Conservation (phyloP, 2,329 filamentous ascomycete genomes). For the Aspergillus sp. region DNA sequence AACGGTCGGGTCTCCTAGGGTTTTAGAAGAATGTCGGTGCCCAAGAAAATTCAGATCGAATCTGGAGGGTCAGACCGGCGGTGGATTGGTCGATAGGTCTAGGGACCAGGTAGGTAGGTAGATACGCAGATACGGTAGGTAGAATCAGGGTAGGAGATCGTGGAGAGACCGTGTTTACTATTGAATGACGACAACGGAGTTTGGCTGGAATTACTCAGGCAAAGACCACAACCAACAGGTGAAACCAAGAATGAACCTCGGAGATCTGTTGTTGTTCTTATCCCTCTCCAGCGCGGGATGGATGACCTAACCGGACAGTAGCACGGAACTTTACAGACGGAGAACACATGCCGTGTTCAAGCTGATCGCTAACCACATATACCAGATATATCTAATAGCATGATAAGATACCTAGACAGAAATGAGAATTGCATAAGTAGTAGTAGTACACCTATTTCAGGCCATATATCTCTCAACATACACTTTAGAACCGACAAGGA, state of each 20-base stretch:
- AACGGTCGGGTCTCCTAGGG: neutral
- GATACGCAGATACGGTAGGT: too few relatives aligned
- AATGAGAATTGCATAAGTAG: too few relatives aligned
- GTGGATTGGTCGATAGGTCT: neutral
- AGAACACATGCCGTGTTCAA: neutral
- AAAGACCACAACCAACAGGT: neutral
- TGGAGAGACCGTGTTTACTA: neutral
- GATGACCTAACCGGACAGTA: neutral
- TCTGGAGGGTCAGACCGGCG: conserved; percentile 6
- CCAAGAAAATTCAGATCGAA: conserved; percentile 10
- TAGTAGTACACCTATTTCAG: too few relatives aligned
- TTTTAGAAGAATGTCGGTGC: conserved; percentile 12
- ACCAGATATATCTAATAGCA: too few relatives aligned
- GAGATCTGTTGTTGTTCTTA: neutral
- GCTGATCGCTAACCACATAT: too few relatives aligned
- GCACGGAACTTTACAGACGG: neutral
- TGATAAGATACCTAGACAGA: too few relatives aligned
- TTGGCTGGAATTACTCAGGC: too few relatives aligned
- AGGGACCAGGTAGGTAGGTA: neutral
- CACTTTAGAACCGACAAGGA: too few relatives aligned
- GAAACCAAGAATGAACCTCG: neutral
- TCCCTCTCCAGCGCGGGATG: neutral
- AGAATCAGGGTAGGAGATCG: too few relatives aligned
- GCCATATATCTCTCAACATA: too few relatives aligned
- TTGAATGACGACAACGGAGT: neutral